Base-by-base conservation (phyloP, 192 early-diverging fungal species). In the Umbelopsis isabellina region DNA sequence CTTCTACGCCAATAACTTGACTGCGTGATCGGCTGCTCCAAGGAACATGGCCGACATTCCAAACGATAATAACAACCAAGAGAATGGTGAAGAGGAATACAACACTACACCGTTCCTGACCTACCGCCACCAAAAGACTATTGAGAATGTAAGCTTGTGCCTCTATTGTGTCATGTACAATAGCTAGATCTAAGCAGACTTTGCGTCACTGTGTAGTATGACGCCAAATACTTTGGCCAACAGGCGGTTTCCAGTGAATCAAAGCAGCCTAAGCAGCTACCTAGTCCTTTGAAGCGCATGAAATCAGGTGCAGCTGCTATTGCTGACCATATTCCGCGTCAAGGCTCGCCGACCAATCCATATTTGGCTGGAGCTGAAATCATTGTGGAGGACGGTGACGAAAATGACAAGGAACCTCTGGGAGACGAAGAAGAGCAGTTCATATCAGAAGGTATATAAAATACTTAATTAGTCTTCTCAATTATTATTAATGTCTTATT, bases 201-300 rank as follows among this genome's bases (percentile, higher is more conserved):
- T 22, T 22, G n/a, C 46, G 46, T 50, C 11, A 13, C 46, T 2
- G 21, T 50, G 4, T 53, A 69, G 68, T 22, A 69, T 30, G 68
- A 69, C 49, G 3, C 68, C 20, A 69, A 49, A 16, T 52, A 51
- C 27, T 69, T 69, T 33, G 68, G 68, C 49, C 68, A 69, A 8
- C 68, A 69, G 13, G 16, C 52, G 49, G 25, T 23, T 35, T 49
- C 35, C 3, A 12, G 4, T 16, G 47, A 49, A 8, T 27, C 68
- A 46, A 49, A 27, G 3, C 49, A n/a, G 27, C 27, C 3, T 16
- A 23, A 10, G 18, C 22, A 49, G 48, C 67, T 20, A 12, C 18
- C n/a, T 33, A 13, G 35, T 22, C 68, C 68, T 33, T 0, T 53
- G 25, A 37, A 50, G 9, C 47, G 37, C 20, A 0, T 33, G 21